Evolutionary conservation across 805 yeast species (phyloP), one percentile per base, ranked within the genome.

Genomic region (Grigorovia humatica): DNA sequence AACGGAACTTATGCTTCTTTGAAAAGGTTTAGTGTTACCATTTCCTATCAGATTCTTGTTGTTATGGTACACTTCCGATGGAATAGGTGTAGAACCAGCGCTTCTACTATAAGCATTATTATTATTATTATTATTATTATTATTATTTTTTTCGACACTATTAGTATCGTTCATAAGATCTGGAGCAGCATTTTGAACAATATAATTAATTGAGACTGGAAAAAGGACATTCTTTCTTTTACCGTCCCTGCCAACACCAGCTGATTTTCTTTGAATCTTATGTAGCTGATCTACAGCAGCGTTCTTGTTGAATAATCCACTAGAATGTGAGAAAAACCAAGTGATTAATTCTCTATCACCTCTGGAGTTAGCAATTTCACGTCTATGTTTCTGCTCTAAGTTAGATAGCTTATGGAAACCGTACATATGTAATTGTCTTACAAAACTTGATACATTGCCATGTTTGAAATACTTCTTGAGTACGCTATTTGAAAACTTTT

Each of bases 371-470:
- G 30, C 46, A 20, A 32, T 46, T 18, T 49, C 15, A 32, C 18
- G 17, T 15, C 42, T 29, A 32, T 47, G 18, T 47, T 17, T n/a
- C 38, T 47, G 20, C 13, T 50, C 27, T 20, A 18, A 41, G 43
- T 46, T 18, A 17, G 59, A 46, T 71, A 78, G 82, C 70, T 90
- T 89, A 68, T 90, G 96, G 71, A 90, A 89, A 1, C 96, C 96
- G 66, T 89, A 89, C 97, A 90, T 91, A 72, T 91, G 96, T 46
- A 90, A 73, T 69, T 91, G 97, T 47, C 97, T 79, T 40, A 91
- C 96, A 71, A 91, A 91, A 54, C 91, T 82, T 23, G 96, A 88
- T 30, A 90, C 88, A 64, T 91, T 91, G 3, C 95, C 95, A 70
- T 90, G 97, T 66, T 91, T 91, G 74, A 91, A 90, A 66, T 86